These are phyloP conservation scores for Bassia scoparia DNA, from an alignment of 148 eudicot genomes.

Conservation along the genomic window DNA sequence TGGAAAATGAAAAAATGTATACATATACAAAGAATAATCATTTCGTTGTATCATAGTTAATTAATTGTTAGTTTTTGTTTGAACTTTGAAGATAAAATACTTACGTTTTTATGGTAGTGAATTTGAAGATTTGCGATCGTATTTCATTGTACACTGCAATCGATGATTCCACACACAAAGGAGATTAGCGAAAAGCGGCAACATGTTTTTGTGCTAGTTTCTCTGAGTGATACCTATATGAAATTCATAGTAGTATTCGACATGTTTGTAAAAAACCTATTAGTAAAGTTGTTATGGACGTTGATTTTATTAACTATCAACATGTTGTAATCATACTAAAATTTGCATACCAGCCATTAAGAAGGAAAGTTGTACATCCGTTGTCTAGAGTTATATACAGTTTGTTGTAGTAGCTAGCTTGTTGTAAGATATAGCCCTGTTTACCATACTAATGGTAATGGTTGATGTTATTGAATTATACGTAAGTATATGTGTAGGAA, in stretches of 20 bases:
- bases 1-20: too few relatives aligned
- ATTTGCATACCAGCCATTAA: neutral
- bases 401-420: neutral
- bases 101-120: neutral
- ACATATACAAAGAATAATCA: too few relatives aligned
- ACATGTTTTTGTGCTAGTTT: neutral
- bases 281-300: too few relatives aligned
- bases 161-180: neutral
- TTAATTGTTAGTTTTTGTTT: too few relatives aligned
- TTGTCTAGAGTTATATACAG: too few relatives aligned
- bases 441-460: too few relatives aligned
- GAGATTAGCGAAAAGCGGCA: neutral
- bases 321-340: neutral
- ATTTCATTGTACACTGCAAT: neutral
- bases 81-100: too few relatives aligned
- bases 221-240: neutral
- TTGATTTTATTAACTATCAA: too few relatives aligned
- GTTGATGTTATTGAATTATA: too few relatives aligned
- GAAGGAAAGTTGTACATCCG: neutral
- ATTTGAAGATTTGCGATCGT: neutral
- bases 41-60: too few relatives aligned
- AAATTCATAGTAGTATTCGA: too few relatives aligned
- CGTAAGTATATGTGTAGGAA: neutral
- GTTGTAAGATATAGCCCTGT: neutral
- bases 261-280: too few relatives aligned